Conservation (phyloP, 257 asterid genomes). For the Gentiana macrophylla region DNA sequence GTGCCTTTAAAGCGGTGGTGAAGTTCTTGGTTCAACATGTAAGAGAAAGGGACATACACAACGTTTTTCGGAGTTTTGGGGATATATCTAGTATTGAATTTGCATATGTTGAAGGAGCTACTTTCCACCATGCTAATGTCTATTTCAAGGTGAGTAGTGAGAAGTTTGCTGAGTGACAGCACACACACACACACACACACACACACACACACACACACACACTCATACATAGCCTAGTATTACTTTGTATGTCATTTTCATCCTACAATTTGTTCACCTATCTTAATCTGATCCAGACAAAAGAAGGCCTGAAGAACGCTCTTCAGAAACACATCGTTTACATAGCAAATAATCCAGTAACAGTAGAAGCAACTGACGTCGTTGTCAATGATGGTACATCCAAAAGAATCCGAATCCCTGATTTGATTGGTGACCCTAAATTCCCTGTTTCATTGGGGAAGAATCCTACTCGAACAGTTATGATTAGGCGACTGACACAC, state of each 20-base stretch:
- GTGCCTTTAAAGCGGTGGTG: conserved; percentile 27
- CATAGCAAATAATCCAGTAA: background rate
- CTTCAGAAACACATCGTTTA: conserved; percentile 9
- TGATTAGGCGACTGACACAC: conserved; percentile 24
- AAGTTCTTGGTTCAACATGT: conserved; percentile 17
- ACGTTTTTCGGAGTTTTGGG: conserved; percentile 21
- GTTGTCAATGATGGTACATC: conserved; percentile 7
- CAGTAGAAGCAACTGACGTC: conserved; percentile 30
- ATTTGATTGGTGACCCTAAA: conserved; percentile 30
- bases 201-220: background rate
- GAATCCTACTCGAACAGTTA: conserved; percentile 52
- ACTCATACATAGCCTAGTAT: no score
- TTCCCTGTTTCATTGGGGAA: conserved; percentile 41
- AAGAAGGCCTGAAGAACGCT: conserved; percentile 30
- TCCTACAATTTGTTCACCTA: background rate
- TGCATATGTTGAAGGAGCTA: conserved; percentile 11
- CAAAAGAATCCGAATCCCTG: conserved; percentile 22
- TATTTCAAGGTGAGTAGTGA: conserved; percentile 38
- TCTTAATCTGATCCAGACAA: conserved; percentile 24
- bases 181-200: background rate
- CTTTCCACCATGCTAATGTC: conserved; percentile 24
- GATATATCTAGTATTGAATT: conserved; percentile 28
- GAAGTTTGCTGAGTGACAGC: background rate
- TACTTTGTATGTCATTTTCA: background rate
- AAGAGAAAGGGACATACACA: background rate